These are phyloP conservation scores for Macroventuria anomochaeta DNA, from an alignment of 2,329 filamentous ascomycete species.

Conservation along the genomic window DNA sequence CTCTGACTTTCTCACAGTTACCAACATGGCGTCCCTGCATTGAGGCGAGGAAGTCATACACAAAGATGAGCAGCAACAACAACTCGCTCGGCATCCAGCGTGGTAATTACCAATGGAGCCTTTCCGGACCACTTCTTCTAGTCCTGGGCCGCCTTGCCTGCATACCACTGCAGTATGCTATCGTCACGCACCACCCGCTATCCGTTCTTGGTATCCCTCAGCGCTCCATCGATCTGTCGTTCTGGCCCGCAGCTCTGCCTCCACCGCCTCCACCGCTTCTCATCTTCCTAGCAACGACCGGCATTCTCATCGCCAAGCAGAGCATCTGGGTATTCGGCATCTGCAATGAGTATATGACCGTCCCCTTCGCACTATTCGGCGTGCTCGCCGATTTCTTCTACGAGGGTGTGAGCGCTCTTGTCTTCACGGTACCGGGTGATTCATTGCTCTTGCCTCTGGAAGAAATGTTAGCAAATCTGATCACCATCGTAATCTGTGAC, in stretches of 20 bases:
- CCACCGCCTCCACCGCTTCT: not conserved
- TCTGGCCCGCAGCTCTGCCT: not conserved
- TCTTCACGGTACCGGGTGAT: too few relatives aligned
- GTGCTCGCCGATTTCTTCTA: not conserved
- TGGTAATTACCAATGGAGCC: not conserved
- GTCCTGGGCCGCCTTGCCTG: not conserved
- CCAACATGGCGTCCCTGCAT: too few relatives aligned
- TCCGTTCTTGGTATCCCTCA: not conserved
- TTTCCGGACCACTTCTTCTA: not conserved
- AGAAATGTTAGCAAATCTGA: too few relatives aligned
- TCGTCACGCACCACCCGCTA: not conserved
- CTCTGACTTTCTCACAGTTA: too few relatives aligned
- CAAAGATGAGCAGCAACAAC: not conserved
- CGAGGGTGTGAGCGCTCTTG: not conserved
- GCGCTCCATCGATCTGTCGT: too few relatives aligned
- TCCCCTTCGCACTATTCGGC: not conserved
- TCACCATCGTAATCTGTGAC: too few relatives aligned
- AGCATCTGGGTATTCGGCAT: not conserved
- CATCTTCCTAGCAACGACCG: not conserved
- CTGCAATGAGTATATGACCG: not conserved
- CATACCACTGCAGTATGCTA: not conserved
- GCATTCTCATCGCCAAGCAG: not conserved
- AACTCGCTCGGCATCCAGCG: not conserved
- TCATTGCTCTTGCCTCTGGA: too few relatives aligned
- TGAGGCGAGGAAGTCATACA: too few relatives aligned